phyloP scores from a whole-genome alignment of 192 early-diverging fungal species.

The Gaertneriomyces semiglobifer region DNA sequence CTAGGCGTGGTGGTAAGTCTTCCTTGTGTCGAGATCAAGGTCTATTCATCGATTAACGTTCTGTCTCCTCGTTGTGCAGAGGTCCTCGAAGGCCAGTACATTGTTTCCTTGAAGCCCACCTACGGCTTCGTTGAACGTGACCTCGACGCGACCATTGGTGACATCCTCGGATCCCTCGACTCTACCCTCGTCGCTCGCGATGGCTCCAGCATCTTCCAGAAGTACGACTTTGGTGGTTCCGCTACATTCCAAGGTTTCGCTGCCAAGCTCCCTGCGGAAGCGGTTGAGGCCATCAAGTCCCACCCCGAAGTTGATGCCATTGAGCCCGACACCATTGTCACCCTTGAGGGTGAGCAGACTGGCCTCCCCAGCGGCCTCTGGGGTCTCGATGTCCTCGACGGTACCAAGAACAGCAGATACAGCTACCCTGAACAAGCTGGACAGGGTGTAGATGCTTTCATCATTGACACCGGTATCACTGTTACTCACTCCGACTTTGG shows the following conservation, averaged over 20 bases:
- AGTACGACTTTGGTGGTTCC: slow-evolving; percentile 22
- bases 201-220: slow-evolving; percentile 17
- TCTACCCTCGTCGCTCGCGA: neutral
- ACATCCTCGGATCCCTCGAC: slow-evolving; percentile 13
- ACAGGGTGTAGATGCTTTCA: slow-evolving; percentile 55
- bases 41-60: neutral
- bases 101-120: slow-evolving; percentile 18
- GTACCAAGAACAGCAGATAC: slow-evolving; percentile 38
- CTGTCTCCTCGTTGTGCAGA: neutral
- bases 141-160: slow-evolving; percentile 9
- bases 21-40: neutral
- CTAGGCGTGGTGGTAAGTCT: slow-evolving; percentile 6
- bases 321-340: slow-evolving; percentile 41
- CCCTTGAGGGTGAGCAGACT: slow-evolving; percentile 12
- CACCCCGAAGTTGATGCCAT: slow-evolving; percentile 35
- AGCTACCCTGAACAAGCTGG: slow-evolving; percentile 51
- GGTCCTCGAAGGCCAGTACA: slow-evolving; percentile 23
- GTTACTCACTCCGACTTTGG: slow-evolving; percentile 78
- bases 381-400: slow-evolving; percentile 48
- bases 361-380: slow-evolving; percentile 37
- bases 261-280: slow-evolving; percentile 15
- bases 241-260: slow-evolving; percentile 22
- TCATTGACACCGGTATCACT: slow-evolving; percentile 75
- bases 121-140: slow-evolving; percentile 6
- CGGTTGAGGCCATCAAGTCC: slow-evolving; percentile 16